These are phyloP conservation scores for Tilletia walkeri DNA, from an alignment of 1,284 basidiomycete species.

Conservation along the genomic window DNA sequence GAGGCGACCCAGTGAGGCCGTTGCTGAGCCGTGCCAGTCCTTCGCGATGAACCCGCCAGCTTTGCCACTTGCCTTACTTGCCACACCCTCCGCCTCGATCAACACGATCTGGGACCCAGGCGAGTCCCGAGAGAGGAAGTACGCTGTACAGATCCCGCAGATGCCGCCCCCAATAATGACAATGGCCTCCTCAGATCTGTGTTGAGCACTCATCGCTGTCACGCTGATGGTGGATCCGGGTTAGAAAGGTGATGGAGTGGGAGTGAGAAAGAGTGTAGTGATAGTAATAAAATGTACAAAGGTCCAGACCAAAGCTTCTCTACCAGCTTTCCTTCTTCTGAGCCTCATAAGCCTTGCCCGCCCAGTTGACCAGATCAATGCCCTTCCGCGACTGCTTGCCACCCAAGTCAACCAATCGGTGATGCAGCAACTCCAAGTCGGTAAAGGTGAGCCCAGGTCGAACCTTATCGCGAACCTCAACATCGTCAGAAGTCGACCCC, in stretches of 20 bases:
- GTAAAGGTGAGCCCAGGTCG: constrained; percentile 31
- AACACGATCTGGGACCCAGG: constrained; percentile 57
- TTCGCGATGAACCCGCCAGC: constrained; percentile 86
- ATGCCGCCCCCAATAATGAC: constrained; percentile 64
- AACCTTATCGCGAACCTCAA: not conserved
- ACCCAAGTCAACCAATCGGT: constrained; percentile 29
- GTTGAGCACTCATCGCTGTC: not conserved
- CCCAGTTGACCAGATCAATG: constrained; percentile 5
- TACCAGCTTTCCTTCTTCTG: constrained; percentile 9
- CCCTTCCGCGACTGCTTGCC: not conserved
- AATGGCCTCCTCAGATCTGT: constrained; percentile 26
- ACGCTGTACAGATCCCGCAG: constrained; percentile 80
- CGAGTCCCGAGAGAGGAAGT: constrained; percentile 65
- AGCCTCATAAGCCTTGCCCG: constrained; percentile 9
- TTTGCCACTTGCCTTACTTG: constrained; percentile 75
- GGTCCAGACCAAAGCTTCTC: too few species aligned
- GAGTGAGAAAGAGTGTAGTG: not conserved
- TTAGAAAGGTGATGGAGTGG: not conserved
- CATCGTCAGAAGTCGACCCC: not conserved
- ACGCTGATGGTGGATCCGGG: not conserved
- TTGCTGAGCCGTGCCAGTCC: constrained; percentile 65
- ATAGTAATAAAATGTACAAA: too few species aligned
- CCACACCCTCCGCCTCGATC: constrained; percentile 67
- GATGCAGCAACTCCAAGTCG: constrained; percentile 44
- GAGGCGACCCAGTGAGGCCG: constrained; percentile 65